phyloP scores from a whole-genome alignment of 805 yeast genomes.

The Zygotorulaspora florentina region DNA sequence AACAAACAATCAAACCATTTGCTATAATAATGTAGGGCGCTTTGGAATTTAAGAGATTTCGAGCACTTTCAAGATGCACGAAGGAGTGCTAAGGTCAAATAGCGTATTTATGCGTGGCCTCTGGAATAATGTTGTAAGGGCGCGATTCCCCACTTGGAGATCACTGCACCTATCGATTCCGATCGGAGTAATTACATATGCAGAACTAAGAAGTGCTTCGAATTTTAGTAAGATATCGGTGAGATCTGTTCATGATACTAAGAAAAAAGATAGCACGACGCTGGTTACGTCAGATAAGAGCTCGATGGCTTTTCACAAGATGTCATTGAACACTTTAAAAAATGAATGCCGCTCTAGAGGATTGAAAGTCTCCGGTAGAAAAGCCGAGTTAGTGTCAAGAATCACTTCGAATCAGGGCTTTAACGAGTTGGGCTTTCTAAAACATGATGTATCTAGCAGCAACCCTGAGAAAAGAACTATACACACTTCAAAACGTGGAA shows the following conservation, averaged over 20 bases:
- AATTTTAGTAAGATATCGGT: no score
- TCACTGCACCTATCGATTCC: neutral
- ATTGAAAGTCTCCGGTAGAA: conserved; percentile 56
- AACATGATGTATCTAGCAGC: neutral
- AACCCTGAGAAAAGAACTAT: neutral
- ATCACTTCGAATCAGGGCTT: conserved; percentile 4
- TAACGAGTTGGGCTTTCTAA: neutral
- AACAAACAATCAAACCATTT: no score
- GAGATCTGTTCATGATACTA: conserved; percentile 6
- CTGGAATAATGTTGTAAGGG: no score
- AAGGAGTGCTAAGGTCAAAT: no score
- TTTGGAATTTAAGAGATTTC: no score
- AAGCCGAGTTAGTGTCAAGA: conserved; percentile 49
- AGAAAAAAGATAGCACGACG: conserved; percentile 5
- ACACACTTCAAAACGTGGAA: neutral
- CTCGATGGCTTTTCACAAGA: conserved; percentile 19
- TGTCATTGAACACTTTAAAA: conserved; percentile 54
- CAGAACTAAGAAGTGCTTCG: neutral
- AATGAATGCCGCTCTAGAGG: conserved; percentile 58
- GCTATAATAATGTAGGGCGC: no score
- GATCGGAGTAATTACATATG: neutral
- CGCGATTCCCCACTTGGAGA: no score
- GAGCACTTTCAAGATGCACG: no score
- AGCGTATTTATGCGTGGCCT: no score
- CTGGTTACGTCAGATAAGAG: conserved; percentile 6